These are phyloP conservation scores for Neckera pumila DNA, from an alignment of 225 moss, liverwort and hornwort species.

Conservation along the genomic window DNA sequence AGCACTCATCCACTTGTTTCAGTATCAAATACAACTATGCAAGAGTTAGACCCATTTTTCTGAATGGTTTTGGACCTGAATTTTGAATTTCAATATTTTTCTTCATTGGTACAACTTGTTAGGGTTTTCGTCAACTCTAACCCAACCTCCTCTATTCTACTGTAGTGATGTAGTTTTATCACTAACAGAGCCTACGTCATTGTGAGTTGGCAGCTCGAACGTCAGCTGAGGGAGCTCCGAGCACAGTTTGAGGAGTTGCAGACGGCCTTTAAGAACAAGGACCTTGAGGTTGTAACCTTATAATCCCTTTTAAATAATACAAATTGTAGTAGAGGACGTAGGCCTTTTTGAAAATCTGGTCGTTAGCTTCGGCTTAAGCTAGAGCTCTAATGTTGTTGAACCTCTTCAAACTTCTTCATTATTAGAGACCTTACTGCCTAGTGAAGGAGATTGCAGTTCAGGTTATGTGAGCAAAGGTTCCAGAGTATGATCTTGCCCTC, in stretches of 20 bases:
- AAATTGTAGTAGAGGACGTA: background rate
- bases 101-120: background rate
- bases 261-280: slow-evolving; percentile 43
- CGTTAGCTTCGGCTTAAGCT: background rate
- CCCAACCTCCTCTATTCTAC: background rate
- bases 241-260: slow-evolving; percentile 47
- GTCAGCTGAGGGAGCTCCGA: slow-evolving; percentile 53
- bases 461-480: background rate
- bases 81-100: background rate
- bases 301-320: background rate
- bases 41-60: background rate
- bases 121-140: background rate
- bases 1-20: background rate
- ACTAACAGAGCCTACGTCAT: background rate
- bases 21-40: background rate
- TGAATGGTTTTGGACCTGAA: background rate
- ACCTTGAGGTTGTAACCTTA: slow-evolving; percentile 20
- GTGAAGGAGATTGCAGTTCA: background rate
- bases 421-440: background rate
- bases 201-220: slow-evolving; percentile 48
- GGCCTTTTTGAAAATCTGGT: background rate
- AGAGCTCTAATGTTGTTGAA: background rate
- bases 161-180: background rate
- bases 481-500: background rate
- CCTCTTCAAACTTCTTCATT: background rate